These are phyloP conservation scores for Tillandsia fasciculata DNA, from an alignment of 176 grass and related monocot genomes.

Conservation along the genomic window DNA sequence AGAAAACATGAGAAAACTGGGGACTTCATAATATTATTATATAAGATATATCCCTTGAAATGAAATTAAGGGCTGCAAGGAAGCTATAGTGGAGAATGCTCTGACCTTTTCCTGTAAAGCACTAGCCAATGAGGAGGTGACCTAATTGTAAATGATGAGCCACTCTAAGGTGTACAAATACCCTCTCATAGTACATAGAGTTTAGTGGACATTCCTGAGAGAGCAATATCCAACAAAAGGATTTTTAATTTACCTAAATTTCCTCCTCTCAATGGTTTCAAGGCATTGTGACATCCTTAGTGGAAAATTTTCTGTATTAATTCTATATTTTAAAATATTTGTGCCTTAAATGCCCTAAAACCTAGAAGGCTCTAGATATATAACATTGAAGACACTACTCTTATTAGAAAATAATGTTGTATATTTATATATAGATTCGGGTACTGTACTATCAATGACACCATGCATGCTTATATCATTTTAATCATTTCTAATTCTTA, in stretches of 20 bases:
- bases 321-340: conserved; percentile 31
- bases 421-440: too few species aligned
- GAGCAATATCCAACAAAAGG: conserved; percentile 19
- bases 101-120: not conserved
- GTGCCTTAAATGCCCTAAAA: conserved; percentile 31
- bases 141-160: conserved; percentile 4
- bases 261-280: too few species aligned
- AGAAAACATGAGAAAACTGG: not conserved
- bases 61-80: not conserved
- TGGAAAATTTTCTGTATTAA: conserved; percentile 34
- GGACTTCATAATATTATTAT: too few species aligned
- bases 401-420: too few species aligned
- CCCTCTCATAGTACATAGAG: not conserved
- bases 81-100: not conserved
- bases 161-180: not conserved
- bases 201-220: conserved; percentile 38
- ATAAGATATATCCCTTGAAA: too few species aligned
- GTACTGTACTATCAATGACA: too few species aligned
- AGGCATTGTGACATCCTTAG: conserved; percentile 24
- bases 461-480: too few species aligned
- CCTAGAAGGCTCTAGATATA: not conserved
- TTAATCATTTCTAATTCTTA: too few species aligned
- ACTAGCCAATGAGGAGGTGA: conserved; percentile 12
- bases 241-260: conserved; percentile 17
- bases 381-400: not conserved